Evolutionary conservation across 805 yeast genomes (phyloP), one percentile per base, ranked within the genome.

Genomic region (Brettanomyces nanus): DNA sequence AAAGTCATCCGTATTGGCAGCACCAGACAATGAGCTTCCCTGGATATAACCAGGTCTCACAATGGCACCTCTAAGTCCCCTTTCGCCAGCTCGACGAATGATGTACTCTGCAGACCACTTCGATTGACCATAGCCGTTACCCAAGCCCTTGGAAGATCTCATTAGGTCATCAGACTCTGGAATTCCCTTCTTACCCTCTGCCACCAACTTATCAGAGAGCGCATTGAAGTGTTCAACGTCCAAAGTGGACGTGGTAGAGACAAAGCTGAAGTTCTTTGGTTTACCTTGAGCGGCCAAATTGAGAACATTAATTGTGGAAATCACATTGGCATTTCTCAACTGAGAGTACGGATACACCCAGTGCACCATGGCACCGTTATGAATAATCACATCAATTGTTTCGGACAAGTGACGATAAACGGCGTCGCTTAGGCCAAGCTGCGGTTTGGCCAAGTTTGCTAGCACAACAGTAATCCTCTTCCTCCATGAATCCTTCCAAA

Each of bases 351-450:
- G 97, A 59, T 84, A 92, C 2, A 89, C 96, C 99, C 99, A 92
- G 60, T 92, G 98, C 28, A 92, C 99, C 44, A 89, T 69, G 14
- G 99, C 99, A 66, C 97, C 98, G 51, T 92, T 92, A 61, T 92
- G 99, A 44, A 92, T 75, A 37, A 92, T 78, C 3, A 80, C 80
- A 59, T 94, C 98, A 41, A 90, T 67, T 1, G 66, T 62, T 13
- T 72, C 59, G 7, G 76, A 63, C 42, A 92, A 69, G 6, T 51
- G 35, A 1, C 47, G 31, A 95, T 95, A 92, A 23, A 65, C 63
- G 3, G 50, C 57, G 26, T 69, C 68, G 14, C 62, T 47, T 37
- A 85, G 53, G 0, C 97, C 98, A 56, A 92, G 80, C 31, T 80
- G 69, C n/a, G 70, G 63, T 45, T 70, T 61, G 5, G 90, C 73